A percentile compares a stretch with the other conserved stretches of the same genome.
phyloP scores from a whole-genome alignment of 148 eudicot species.

The Bassia scoparia region DNA sequence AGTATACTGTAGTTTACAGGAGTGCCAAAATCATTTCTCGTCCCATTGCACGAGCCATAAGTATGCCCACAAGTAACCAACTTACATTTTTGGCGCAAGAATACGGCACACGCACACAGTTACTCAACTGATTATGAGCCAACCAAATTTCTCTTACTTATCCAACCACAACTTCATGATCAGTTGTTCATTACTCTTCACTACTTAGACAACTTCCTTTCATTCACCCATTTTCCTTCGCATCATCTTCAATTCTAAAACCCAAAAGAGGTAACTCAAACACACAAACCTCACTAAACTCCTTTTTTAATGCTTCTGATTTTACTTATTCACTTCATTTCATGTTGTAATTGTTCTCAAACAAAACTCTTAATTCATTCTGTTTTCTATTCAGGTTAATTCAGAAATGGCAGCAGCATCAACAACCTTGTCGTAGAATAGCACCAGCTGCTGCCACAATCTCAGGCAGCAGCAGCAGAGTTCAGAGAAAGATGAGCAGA shows the following conservation, averaged over 20 bases:
- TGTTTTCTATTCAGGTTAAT: neutral
- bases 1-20: too few species aligned
- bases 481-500: conserved; percentile 20
- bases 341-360: too few species aligned
- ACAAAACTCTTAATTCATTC: too few species aligned
- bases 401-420: conserved; percentile 38
- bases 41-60: neutral
- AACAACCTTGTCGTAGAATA: conserved; percentile 16
- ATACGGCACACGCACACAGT: neutral
- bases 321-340: too few species aligned
- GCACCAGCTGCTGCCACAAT: conserved; percentile 21
- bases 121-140: conserved; percentile 22
- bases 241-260: conserved; percentile 7
- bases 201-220: conserved; percentile 3
- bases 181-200: conserved; percentile 10
- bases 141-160: conserved; percentile 37
- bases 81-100: neutral
- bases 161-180: conserved; percentile 23
- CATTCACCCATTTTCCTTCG: neutral
- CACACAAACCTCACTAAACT: neutral
- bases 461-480: conserved; percentile 14
- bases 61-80: conserved; percentile 14
- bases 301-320: neutral
- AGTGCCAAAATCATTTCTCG: too few species aligned
- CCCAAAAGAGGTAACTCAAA: conserved; percentile 1